Conservation (phyloP, 192 early-diverging fungal species). For the Backusella psychrophila region DNA sequence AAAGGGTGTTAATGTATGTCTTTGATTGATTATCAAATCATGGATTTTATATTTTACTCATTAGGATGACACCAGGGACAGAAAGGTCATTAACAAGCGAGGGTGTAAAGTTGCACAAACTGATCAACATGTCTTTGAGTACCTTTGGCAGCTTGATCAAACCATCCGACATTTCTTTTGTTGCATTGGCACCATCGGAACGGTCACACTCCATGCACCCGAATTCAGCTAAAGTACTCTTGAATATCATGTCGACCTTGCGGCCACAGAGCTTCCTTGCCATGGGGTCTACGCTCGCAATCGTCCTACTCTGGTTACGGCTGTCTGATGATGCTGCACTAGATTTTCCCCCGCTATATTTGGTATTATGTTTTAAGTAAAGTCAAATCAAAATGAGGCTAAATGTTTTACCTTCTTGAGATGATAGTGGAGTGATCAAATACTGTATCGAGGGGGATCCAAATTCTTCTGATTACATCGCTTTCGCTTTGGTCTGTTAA, state of each 20-base stretch:
- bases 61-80: neutral
- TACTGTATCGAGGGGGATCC: neutral
- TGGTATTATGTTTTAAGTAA: neutral
- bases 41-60: neutral
- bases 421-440: neutral
- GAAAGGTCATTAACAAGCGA: neutral
- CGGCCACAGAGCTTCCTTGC: neutral
- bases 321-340: neutral
- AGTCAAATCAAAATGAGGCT: neutral
- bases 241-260: neutral
- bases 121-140: neutral
- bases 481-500: neutral
- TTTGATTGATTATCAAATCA: too few species aligned
- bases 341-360: neutral
- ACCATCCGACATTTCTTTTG: neutral
- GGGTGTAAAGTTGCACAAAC: neutral
- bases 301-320: neutral
- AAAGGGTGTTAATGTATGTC: neutral
- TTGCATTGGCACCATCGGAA: neutral
- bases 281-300: neutral
- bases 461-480: neutral
- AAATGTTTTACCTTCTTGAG: neutral
- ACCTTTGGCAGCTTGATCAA: neutral
- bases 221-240: neutral
- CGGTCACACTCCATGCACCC: neutral